A percentile compares a stretch with the other conserved stretches of the same genome.
Conservation (phyloP, 2,329 filamentous ascomycete species). For the Claviceps maximensis region DNA sequence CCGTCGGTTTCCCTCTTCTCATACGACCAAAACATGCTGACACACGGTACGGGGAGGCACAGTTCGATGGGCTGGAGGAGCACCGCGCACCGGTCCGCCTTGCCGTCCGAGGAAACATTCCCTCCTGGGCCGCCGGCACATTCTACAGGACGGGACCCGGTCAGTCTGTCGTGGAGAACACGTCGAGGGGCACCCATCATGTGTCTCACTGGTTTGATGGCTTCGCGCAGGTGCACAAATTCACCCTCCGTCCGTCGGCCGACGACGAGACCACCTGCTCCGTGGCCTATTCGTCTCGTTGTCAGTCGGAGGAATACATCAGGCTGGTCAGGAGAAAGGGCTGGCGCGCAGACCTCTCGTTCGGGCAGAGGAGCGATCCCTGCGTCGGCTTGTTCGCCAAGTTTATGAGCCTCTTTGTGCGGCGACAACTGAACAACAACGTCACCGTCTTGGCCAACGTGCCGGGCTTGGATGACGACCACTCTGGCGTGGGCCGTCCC, state of each 20-base stretch:
- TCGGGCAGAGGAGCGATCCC: conserved; percentile 60
- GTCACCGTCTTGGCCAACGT: conserved; percentile 55
- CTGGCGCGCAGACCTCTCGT: conserved; percentile 41
- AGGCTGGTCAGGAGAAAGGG: conserved; percentile 49
- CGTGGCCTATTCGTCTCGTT: conserved; percentile 59
- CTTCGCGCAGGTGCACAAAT: conserved; percentile 57
- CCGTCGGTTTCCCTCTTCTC: background rate
- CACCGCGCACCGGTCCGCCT: conserved; percentile 53
- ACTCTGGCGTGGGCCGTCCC: conserved; percentile 15
- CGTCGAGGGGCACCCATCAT: conserved; percentile 43
- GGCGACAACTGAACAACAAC: conserved; percentile 34
- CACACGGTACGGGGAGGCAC: too few species aligned
- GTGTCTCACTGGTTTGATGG: conserved; percentile 75
- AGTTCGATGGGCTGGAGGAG: conserved; percentile 59
- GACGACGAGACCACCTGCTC: conserved; percentile 13
- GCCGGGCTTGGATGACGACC: conserved; percentile 34
- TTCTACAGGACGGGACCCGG: conserved; percentile 67
- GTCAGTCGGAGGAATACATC: conserved; percentile 51
- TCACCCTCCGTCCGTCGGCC: conserved; percentile 45
- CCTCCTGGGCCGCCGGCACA: conserved; percentile 55
- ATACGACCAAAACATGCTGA: background rate
- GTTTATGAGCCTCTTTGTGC: conserved; percentile 46
- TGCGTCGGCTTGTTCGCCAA: conserved; percentile 64
- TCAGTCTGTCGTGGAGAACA: conserved; percentile 44
- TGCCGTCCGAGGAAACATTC: conserved; percentile 51